Percentiles rank a stretch among this genome's conserved stretches.
phyloP scores from a whole-genome alignment of 176 grass and related monocot species.

The Oryza rufipogon region DNA sequence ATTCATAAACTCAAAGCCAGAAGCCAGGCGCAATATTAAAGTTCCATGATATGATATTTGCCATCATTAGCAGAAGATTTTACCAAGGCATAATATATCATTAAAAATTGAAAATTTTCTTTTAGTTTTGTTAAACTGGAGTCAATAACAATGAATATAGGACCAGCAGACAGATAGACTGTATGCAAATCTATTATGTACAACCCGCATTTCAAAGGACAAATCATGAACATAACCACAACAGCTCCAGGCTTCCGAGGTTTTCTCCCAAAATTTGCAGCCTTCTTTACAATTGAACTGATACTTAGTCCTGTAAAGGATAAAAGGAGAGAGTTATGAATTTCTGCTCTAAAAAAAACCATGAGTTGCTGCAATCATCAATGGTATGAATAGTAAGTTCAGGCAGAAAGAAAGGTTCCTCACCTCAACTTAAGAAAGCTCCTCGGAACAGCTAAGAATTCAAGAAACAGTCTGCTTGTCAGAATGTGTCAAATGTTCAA shows the following conservation, averaged over 20 bases:
- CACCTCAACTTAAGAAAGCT: constrained; percentile 22
- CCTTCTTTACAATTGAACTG: neutral
- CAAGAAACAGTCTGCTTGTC: constrained; percentile 1
- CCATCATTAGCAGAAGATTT: neutral
- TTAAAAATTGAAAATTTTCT: no score
- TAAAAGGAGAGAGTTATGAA: neutral
- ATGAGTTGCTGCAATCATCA: neutral
- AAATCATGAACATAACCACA: constrained; percentile 14
- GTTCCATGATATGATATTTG: neutral
- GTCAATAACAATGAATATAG: neutral
- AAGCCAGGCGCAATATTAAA: neutral
- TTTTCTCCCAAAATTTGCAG: constrained; percentile 38
- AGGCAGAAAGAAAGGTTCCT: constrained; percentile 18
- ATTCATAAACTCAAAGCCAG: neutral
- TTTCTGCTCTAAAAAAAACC: neutral
- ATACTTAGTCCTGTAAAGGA: neutral
- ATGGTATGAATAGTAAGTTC: neutral
- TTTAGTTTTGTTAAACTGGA: constrained; percentile 17
- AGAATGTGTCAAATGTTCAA: constrained; percentile 32
- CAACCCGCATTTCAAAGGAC: constrained; percentile 25
- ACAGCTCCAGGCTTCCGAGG: neutral
- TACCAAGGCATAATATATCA: neutral
- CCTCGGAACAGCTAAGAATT: constrained; percentile 24
- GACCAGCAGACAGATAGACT: neutral
- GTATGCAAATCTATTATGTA: constrained; percentile 37